Percentiles rank a stretch among this genome's conserved stretches.
phyloP scores from a whole-genome alignment of 176 grass and related monocot genomes.

The Oryza nivara region DNA sequence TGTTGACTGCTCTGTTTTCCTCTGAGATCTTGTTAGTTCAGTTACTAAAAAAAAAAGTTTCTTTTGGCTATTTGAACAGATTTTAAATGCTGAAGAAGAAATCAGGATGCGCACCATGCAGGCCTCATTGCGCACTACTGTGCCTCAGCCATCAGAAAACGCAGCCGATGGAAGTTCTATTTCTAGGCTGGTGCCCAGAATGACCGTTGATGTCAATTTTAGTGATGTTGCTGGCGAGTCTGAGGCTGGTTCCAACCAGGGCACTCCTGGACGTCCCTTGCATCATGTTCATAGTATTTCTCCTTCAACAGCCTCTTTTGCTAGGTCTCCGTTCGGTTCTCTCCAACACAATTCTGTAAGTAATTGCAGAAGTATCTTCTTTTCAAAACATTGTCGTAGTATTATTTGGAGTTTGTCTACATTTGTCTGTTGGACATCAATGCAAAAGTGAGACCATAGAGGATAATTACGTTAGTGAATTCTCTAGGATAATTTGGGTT shows the following conservation, averaged over 20 bases:
- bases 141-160: conserved; percentile 64
- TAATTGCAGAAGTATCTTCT: background rate
- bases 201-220: conserved; percentile 88
- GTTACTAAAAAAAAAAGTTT: background rate
- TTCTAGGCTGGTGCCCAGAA: conserved; percentile 53
- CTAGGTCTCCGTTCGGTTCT: conserved; percentile 68
- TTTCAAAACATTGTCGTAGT: background rate
- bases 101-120: conserved; percentile 69
- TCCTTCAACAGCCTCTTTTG: conserved; percentile 72
- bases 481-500: background rate
- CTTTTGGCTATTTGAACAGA: conserved; percentile 53
- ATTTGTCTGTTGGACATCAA: background rate
- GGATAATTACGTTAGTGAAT: background rate
- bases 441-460: background rate
- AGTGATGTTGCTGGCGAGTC: conserved; percentile 78
- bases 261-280: conserved; percentile 59
- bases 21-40: background rate
- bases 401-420: background rate
- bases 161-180: conserved; percentile 51
- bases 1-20: conserved; percentile 21
- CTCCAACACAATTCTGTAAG: conserved; percentile 69
- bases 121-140: conserved; percentile 38
- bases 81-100: conserved; percentile 95
- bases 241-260: conserved; percentile 79
- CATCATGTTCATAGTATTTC: conserved; percentile 68